These are phyloP conservation scores for Argentina anserina DNA, from an alignment of 306 rosid species.

Conservation along the genomic window DNA sequence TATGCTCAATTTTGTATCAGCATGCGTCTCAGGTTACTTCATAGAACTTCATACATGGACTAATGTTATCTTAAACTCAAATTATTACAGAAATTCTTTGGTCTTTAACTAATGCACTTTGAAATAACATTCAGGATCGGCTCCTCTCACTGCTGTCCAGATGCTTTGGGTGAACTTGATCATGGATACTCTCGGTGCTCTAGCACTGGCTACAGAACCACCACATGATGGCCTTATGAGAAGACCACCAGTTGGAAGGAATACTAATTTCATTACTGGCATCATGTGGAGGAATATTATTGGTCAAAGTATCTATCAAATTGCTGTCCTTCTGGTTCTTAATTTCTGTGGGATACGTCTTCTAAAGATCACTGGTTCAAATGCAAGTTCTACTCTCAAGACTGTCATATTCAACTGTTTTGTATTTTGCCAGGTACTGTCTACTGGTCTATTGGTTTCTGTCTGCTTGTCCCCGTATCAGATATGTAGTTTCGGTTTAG, in stretches of 20 bases:
- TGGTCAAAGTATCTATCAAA: slow-evolving; percentile 83
- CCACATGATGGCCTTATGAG: slow-evolving; percentile 74
- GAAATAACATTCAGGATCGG: slow-evolving; percentile 50
- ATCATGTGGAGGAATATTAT: slow-evolving; percentile 85
- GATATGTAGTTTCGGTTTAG: background rate
- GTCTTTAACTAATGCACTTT: background rate
- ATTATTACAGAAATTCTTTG: background rate
- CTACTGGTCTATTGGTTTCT: background rate
- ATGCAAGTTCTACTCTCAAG: slow-evolving; percentile 40
- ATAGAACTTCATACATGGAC: background rate
- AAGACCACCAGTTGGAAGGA: slow-evolving; percentile 69
- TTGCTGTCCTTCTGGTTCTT: slow-evolving; percentile 57
- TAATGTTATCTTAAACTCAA: background rate
- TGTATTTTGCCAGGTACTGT: slow-evolving; percentile 83
- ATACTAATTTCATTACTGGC: slow-evolving; percentile 52
- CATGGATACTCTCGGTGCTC: slow-evolving; percentile 93
- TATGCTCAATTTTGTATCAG: slow-evolving; percentile 73
- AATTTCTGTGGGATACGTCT: slow-evolving; percentile 48
- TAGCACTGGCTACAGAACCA: slow-evolving; percentile 91
- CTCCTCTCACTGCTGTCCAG: slow-evolving; percentile 93
- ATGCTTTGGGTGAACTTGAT: slow-evolving; percentile 98
- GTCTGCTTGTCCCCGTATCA: background rate
- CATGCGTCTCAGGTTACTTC: slow-evolving; percentile 59
- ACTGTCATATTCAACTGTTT: slow-evolving; percentile 82
- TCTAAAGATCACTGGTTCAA: slow-evolving; percentile 46